Evolutionary conservation across 306 rosid genomes (phyloP), one percentile per base, ranked within the genome.

Genomic region (Citrullus amarus): DNA sequence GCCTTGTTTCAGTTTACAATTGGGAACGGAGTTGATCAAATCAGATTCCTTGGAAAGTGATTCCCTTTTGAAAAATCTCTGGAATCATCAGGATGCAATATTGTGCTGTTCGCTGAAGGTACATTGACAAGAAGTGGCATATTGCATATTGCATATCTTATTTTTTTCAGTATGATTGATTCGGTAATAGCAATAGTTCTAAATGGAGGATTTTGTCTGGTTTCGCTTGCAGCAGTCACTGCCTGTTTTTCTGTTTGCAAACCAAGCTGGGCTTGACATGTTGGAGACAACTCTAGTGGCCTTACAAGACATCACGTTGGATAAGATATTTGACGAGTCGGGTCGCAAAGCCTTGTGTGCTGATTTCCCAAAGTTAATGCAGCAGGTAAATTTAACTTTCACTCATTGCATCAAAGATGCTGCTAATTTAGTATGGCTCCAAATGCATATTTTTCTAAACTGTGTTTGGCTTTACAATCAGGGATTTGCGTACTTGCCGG

Each of bases 221-320:
- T 61, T 56, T 3, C n/a, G 32, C 77, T 78, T 34, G 32, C 80
- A 25, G 82, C 93, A 96, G 99, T 65, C 93, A 0, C 53, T 83
- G 82, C 99, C 98, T 0, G 93, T 96, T 73, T 96, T 96, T 82
- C 87, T 87, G 59, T 96, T 96, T 46, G 97, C 98, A 30, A 96
- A 96, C 86, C 96, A 96, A 87, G 87, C 97, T 1, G 99, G 99
- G 63, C 96, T 96, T 9, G 99, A 96, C 85, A 96, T 92, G 99
- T 81, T 96, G 81, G 99, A 96, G 79, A 96, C 99, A 30, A 92
- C 97, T 22, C 84, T 96, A 60, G 96, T 96, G 20, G 91, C 99
- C 28, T 85, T 96, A 17, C 99, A 91, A 85, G 99, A 96, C 88
- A 91, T 96, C 84, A 88, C 99, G 44, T 84, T 96, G 80, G 98